These are phyloP conservation scores for Aspergillus sp. DNA, from an alignment of 2,329 filamentous ascomycete species.

Conservation along the genomic window DNA sequence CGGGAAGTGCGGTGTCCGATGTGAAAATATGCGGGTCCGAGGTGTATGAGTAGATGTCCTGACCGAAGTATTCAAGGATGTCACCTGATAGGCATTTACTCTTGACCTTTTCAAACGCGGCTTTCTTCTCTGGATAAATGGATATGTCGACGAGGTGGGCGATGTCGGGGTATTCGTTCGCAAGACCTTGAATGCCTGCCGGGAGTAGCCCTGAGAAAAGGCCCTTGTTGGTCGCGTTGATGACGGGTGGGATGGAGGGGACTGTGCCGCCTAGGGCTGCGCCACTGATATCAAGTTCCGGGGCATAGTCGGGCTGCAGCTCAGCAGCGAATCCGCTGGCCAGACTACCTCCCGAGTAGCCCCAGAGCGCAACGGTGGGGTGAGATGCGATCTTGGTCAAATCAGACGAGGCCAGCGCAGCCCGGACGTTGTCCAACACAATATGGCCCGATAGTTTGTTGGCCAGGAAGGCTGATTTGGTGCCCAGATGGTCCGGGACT, in stretches of 20 bases:
- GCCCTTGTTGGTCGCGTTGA: slow-evolving; percentile 27
- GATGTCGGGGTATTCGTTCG: slow-evolving; percentile 19
- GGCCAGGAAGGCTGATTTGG: slow-evolving; percentile 36
- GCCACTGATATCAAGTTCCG: slow-evolving; percentile 33
- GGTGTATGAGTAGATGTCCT: slow-evolving; percentile 17
- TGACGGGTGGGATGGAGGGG: slow-evolving; percentile 32
- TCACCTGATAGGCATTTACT: slow-evolving; percentile 15
- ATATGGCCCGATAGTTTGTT: slow-evolving; percentile 38
- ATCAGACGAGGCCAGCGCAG: slow-evolving; percentile 23
- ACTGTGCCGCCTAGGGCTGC: slow-evolving; percentile 44
- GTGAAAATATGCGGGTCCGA: slow-evolving; percentile 13
- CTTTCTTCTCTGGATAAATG: slow-evolving; percentile 11
- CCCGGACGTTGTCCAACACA: slow-evolving; percentile 38
- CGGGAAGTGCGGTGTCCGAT: slow-evolving; percentile 1
- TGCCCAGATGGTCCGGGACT: slow-evolving; percentile 42
- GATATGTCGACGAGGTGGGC: slow-evolving; percentile 8
- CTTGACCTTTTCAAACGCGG: slow-evolving; percentile 14
- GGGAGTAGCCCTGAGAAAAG: slow-evolving; percentile 31
- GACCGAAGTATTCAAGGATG: slow-evolving; percentile 9
- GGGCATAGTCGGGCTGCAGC: slow-evolving; percentile 9
- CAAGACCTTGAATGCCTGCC: slow-evolving; percentile 18
- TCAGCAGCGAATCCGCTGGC: slow-evolving; percentile 13
- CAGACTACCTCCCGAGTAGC: slow-evolving; percentile 49
- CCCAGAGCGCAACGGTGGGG: slow-evolving; percentile 42
- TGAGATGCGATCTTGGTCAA: slow-evolving; percentile 25